These are phyloP conservation scores for Fusarium pseudonygamai DNA, from an alignment of 2,329 filamentous ascomycete genomes.

Conservation along the genomic window DNA sequence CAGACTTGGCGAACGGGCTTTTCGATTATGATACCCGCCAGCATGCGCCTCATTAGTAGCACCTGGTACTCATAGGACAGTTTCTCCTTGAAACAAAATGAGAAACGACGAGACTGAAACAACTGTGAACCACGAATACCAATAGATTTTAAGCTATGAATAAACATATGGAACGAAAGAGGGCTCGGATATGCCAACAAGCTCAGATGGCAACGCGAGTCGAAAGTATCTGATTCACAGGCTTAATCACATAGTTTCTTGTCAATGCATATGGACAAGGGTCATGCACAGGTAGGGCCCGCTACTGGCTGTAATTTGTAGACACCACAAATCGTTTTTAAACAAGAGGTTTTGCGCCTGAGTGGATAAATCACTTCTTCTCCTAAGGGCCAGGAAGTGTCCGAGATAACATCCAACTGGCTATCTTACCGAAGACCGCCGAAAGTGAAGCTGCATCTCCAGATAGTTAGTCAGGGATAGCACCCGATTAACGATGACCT, in stretches of 20 bases:
- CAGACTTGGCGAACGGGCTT: constrained; percentile 25
- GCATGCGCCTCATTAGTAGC: constrained; percentile 7
- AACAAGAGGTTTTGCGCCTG: neutral
- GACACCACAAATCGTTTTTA: neutral
- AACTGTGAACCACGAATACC: neutral
- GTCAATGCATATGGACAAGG: constrained; percentile 1
- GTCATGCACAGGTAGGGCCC: neutral
- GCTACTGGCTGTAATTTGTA: neutral
- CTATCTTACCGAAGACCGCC: constrained; percentile 7
- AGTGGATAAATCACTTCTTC: neutral
- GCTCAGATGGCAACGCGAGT: neutral
- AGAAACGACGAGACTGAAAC: neutral
- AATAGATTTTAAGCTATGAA: neutral
- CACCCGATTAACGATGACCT: neutral
- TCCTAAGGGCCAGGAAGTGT: neutral
- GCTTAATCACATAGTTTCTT: neutral
- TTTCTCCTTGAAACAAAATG: constrained; percentile 26
- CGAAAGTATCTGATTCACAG: neutral
- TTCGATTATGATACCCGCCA: constrained; percentile 38
- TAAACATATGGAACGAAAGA: neutral
- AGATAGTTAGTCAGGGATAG: neutral
- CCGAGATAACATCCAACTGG: neutral
- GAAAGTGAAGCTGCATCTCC: constrained; percentile 3
- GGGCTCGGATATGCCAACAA: neutral
- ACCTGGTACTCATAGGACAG: constrained; percentile 1